A percentile compares a stretch with the other conserved stretches of the same genome.
phyloP scores from a whole-genome alignment of 345 rosid species.

The Cochlearia excelsa region DNA sequence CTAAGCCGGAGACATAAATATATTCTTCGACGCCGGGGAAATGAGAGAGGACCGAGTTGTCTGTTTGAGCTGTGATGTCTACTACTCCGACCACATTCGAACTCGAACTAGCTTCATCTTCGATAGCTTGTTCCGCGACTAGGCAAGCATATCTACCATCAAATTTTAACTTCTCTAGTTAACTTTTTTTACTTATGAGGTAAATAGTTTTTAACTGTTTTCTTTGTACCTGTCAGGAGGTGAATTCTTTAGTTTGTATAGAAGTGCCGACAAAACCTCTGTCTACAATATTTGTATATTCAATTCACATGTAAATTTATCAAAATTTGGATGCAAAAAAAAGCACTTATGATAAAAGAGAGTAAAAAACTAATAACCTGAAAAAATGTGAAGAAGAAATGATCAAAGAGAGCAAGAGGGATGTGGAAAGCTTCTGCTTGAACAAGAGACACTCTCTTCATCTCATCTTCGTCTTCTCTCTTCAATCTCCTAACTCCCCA shows the following conservation, averaged over 20 bases:
- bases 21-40: conserved; percentile 61
- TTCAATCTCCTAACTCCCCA: conserved; percentile 71
- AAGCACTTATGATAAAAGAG: background rate
- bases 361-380: conserved; percentile 42
- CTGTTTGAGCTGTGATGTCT: conserved; percentile 65
- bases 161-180: background rate
- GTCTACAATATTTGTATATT: conserved; percentile 45
- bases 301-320: too few relatives aligned
- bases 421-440: conserved; percentile 85
- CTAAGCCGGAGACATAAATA: conserved; percentile 82
- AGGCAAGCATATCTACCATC: conserved; percentile 68
- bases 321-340: too few relatives aligned
- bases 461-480: conserved; percentile 44
- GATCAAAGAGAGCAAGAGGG: conserved; percentile 59
- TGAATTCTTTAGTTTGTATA: conserved; percentile 77
- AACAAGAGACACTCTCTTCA: conserved; percentile 55
- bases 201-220: background rate
- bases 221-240: conserved; percentile 57
- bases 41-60: conserved; percentile 49
- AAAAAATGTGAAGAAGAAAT: conserved; percentile 67
- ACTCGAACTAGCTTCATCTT: conserved; percentile 26
- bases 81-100: conserved; percentile 65
- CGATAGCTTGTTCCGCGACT: conserved; percentile 56
- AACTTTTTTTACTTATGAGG: too few relatives aligned
- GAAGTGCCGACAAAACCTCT: conserved; percentile 74